These are phyloP conservation scores for Hypoxylon sp. DNA, from an alignment of 2,329 filamentous ascomycete genomes.

Conservation along the genomic window DNA sequence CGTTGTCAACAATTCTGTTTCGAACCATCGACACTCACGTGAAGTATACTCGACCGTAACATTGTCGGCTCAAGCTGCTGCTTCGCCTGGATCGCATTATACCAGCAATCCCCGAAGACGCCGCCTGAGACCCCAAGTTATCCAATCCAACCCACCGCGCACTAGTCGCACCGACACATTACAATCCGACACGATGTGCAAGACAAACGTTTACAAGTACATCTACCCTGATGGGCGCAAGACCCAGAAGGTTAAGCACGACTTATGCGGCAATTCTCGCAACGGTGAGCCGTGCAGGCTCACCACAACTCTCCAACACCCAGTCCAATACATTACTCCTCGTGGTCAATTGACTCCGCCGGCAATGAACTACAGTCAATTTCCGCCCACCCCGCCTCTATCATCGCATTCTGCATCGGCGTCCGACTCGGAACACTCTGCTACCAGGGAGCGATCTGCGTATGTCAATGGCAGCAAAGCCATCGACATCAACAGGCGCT, in stretches of 20 bases:
- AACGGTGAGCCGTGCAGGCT: conserved; percentile 54
- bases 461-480: conserved; percentile 52
- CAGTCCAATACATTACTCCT: conserved; percentile 45
- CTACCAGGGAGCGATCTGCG: conserved; percentile 46
- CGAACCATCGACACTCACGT: conserved; percentile 31
- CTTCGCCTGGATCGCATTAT: conserved; percentile 25
- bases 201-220: conserved; percentile 57
- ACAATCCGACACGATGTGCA: conserved; percentile 57
- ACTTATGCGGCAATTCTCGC: conserved; percentile 52
- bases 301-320: conserved; percentile 53
- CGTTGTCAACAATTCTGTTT: conserved; percentile 41
- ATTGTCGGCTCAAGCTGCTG: conserved; percentile 22
- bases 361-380: conserved; percentile 45
- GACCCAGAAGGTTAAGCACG: conserved; percentile 46
- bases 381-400: conserved; percentile 53
- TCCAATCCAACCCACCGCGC: conserved; percentile 40
- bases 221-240: conserved; percentile 56
- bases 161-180: conserved; percentile 40
- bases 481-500: conserved; percentile 45
- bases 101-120: conserved; percentile 17
- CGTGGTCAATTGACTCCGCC: conserved; percentile 43
- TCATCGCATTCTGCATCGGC: conserved; percentile 45
- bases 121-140: conserved; percentile 33
- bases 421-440: conserved; percentile 45
- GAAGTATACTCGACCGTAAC: conserved; percentile 27